These are phyloP conservation scores for Neurospora sp. DNA, from an alignment of 2,329 filamentous ascomycete genomes.

Conservation along the genomic window DNA sequence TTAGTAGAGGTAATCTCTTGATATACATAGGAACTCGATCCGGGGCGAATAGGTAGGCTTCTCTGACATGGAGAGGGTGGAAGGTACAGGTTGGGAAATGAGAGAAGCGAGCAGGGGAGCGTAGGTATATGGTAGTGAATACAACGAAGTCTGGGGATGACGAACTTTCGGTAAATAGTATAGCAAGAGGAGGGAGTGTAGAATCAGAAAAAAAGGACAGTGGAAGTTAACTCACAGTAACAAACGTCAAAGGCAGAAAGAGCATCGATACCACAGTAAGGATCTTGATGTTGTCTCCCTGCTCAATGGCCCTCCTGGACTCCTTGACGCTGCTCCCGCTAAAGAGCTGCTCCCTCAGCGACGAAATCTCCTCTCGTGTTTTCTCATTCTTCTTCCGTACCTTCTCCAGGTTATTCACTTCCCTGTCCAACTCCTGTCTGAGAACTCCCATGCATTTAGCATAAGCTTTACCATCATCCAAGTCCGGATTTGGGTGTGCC, in stretches of 20 bases:
- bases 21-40: background rate
- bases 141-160: background rate
- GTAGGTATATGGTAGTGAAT: background rate
- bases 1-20: background rate
- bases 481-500: slow-evolving; percentile 39
- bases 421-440: slow-evolving; percentile 38
- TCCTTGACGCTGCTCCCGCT: slow-evolving; percentile 54
- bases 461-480: slow-evolving; percentile 36
- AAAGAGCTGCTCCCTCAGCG: slow-evolving; percentile 52
- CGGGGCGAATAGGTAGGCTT: background rate
- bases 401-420: slow-evolving; percentile 37
- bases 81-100: background rate
- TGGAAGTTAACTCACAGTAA: slow-evolving; percentile 32
- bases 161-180: background rate
- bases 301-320: slow-evolving; percentile 50
- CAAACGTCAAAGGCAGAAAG: slow-evolving; percentile 52
- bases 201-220: background rate
- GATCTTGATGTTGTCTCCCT: slow-evolving; percentile 52
- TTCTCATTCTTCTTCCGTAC: slow-evolving; percentile 43
- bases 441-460: slow-evolving; percentile 36
- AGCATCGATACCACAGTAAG: slow-evolving; percentile 52
- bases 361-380: slow-evolving; percentile 44
- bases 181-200: background rate
- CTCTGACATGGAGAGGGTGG: background rate
- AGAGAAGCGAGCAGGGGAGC: background rate